These are phyloP conservation scores for Volvox africanus DNA, from an alignment of 139 green algal genomes.

Conservation along the genomic window DNA sequence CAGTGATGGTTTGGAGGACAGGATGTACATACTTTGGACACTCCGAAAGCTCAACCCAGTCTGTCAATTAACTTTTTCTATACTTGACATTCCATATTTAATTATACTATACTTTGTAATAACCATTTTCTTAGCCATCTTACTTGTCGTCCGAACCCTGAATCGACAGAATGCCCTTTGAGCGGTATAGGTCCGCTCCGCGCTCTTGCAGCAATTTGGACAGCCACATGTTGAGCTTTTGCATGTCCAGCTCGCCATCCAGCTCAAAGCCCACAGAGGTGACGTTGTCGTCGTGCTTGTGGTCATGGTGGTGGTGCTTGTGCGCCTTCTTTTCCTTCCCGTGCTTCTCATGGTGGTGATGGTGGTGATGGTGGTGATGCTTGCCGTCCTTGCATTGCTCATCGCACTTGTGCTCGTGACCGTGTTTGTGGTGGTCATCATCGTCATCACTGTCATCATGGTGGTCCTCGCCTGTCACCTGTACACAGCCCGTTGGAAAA, in stretches of 20 bases:
- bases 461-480: constrained; percentile 40
- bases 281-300: constrained; percentile 80
- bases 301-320: constrained; percentile 45
- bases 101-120: no score
- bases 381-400: constrained; percentile 21
- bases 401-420: constrained; percentile 38
- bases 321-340: not conserved
- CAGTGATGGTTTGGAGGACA: no score
- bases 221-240: constrained; percentile 83
- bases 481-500: no score
- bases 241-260: constrained; percentile 74
- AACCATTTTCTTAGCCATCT: no score
- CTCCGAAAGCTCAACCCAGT: not conserved
- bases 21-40: no score
- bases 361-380: not conserved
- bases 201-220: constrained; percentile 75
- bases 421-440: constrained; percentile 39
- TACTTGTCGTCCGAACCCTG: constrained; percentile 78
- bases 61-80: no score
- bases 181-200: constrained; percentile 88
- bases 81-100: no score
- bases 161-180: constrained; percentile 87
- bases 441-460: constrained; percentile 50
- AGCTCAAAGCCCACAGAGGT: constrained; percentile 68
- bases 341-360: not conserved